Conservation (phyloP, 2,329 filamentous ascomycete species). For the Colletotrichum noveboracense region DNA sequence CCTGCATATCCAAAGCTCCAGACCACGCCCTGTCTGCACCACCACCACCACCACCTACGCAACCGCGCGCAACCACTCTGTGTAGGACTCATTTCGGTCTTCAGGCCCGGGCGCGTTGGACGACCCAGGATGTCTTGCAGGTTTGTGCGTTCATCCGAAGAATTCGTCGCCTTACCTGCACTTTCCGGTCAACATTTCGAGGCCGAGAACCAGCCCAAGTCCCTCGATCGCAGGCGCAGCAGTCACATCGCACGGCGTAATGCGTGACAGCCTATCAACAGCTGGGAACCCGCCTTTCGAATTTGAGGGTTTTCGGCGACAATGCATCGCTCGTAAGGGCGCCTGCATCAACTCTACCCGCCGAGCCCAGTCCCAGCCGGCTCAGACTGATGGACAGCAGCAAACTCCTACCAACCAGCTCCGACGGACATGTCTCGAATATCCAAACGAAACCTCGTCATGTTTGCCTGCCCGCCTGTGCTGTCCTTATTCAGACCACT, state of each 20-base stretch:
- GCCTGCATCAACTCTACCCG: not conserved
- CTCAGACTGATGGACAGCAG: not conserved
- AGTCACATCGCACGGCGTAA: not conserved
- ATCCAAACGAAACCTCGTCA: not conserved
- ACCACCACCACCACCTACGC: not conserved
- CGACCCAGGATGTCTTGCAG: not conserved
- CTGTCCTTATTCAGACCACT: not conserved
- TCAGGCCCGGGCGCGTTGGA: not conserved
- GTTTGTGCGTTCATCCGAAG: constrained; percentile 5
- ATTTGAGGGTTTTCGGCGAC: not conserved
- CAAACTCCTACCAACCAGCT: not conserved
- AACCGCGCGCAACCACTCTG: not conserved
- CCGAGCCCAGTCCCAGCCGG: not conserved
- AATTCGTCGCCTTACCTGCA: not conserved
- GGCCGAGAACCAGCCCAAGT: not conserved
- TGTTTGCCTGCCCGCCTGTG: not conserved
- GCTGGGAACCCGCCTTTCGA: not conserved
- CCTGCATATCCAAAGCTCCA: not conserved
- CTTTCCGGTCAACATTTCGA: not conserved
- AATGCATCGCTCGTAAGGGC: not conserved
- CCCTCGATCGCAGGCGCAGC: not conserved
- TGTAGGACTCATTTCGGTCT: not conserved
- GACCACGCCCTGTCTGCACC: not conserved
- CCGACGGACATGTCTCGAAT: not conserved
- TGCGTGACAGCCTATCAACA: not conserved